Evolutionary conservation across 1,284 basidiomycete species (phyloP), one percentile per base, ranked within the genome.

Genomic region (Trametes versicolor): DNA sequence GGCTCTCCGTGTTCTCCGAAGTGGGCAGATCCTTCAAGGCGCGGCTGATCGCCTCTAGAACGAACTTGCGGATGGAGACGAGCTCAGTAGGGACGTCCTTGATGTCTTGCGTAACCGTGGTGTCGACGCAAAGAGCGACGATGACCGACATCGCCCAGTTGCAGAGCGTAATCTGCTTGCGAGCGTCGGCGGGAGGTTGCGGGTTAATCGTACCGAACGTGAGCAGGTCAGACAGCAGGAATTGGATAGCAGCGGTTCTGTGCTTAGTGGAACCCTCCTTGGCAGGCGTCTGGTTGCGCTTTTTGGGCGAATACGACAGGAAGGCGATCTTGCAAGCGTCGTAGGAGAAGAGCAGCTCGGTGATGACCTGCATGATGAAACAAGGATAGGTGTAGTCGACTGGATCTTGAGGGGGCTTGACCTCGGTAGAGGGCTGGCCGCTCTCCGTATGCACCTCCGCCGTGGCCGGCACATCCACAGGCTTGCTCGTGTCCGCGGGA

Each of bases 321-420:
- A 99, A 96, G 4, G 92, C 90, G 27, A 89, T 77, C 79, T 99
- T 99, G 87, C 96, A 97, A 1, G 89, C 79, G 70, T 95, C 90
- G 76, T 99, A 99, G 19, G 96, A 98, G 64, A 97, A 96, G 1
- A 98, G 80, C 2, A 99, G 83, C 80, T 99, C 97, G 1, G 95
- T 95, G 54, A 99, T 82, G 68, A 91, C 91, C 74, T 97, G 94
- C 89, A 99, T 93, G 65, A 98, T 79, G 81, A 98, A 95, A 72
- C 91, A 93, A 15, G 88, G 83, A 75, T 97, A 97, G 66, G 90
- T 81, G 72, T 82, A 84, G 65, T 86, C 82, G 29, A 72, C 72
- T 25, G 70, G 64, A 51, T 67, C 68, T 63, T 70, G 69, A 29
- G 63, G 57, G 2, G 52, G 47, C 63, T 62, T 67, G 13, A 25